phyloP scores from a whole-genome alignment of 345 rosid genomes.

The Tarenaya hassleriana region DNA sequence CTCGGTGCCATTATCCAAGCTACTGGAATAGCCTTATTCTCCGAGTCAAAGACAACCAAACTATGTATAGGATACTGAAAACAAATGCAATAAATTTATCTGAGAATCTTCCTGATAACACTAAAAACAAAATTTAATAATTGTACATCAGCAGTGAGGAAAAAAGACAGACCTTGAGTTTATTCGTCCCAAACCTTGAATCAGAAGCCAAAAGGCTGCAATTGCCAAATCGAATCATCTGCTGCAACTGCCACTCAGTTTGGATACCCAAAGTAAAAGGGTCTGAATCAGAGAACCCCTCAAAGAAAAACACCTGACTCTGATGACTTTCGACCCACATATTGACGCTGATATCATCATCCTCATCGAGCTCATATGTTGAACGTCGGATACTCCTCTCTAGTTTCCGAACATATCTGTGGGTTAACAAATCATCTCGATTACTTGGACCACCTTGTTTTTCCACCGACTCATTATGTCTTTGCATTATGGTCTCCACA shows the following conservation, averaged over 20 bases:
- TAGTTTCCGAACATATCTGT: slow-evolving; percentile 82
- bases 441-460: slow-evolving; percentile 83
- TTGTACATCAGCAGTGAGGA: not conserved
- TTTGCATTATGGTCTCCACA: slow-evolving; percentile 95
- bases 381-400: slow-evolving; percentile 92
- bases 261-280: slow-evolving; percentile 85
- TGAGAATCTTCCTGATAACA: slow-evolving; percentile 20
- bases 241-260: slow-evolving; percentile 98
- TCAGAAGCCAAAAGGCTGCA: slow-evolving; percentile 77
- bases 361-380: slow-evolving; percentile 63
- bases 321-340: slow-evolving; percentile 93
- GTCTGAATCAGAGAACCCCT: slow-evolving; percentile 64
- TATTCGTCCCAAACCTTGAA: slow-evolving; percentile 86
- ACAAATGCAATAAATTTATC: slow-evolving; percentile 19
- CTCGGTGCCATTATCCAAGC: slow-evolving; percentile 88
- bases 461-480: slow-evolving; percentile 89
- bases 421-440: slow-evolving; percentile 84
- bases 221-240: slow-evolving; percentile 92
- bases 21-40: slow-evolving; percentile 91
- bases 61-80: slow-evolving; percentile 84
- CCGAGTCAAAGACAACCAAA: slow-evolving; percentile 78
- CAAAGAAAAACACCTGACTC: slow-evolving; percentile 60
- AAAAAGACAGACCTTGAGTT: slow-evolving; percentile 65
- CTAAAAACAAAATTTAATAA: not conserved
- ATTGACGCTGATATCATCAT: slow-evolving; percentile 66